Evolutionary conservation across 1,284 basidiomycete genomes (phyloP).

Genomic region (Microbotryomycetes sp.): DNA sequence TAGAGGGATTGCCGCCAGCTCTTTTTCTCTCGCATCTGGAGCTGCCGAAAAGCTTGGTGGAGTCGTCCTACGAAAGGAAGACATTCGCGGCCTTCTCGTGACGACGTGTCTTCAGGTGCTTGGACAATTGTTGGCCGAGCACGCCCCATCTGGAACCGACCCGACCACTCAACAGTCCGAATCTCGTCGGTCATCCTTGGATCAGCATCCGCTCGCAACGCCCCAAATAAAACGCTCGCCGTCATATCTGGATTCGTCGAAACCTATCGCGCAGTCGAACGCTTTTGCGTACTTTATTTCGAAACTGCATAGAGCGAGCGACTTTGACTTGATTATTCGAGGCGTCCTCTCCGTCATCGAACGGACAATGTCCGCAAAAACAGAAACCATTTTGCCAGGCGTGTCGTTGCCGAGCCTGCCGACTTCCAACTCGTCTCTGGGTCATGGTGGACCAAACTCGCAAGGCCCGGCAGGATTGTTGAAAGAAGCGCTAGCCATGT

Average conservation of each 20-base stretch:
- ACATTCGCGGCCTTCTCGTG: neutral
- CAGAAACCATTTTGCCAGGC: neutral
- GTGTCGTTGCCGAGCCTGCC: neutral
- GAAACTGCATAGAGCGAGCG: conserved; percentile 79
- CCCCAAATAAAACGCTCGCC: conserved; percentile 40
- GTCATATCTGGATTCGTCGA: no score
- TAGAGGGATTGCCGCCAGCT: no score
- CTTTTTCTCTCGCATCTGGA: neutral
- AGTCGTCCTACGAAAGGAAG: conserved; percentile 4
- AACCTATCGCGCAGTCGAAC: no score
- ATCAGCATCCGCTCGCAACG: conserved; percentile 42
- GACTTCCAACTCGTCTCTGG: neutral
- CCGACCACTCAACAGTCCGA: no score
- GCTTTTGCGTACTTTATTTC: conserved; percentile 85
- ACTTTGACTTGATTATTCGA: conserved; percentile 71
- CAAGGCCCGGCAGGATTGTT: neutral
- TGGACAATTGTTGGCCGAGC: conserved; percentile 13
- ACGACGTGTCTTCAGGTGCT: conserved; percentile 18
- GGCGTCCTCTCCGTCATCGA: conserved; percentile 65
- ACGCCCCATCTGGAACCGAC: conserved; percentile 48
- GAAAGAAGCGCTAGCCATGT: conserved; percentile 51
- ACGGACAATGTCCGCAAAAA: conserved; percentile 46
- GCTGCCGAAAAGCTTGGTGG: neutral
- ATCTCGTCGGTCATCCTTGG: no score
- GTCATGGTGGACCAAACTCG: neutral